phyloP scores from a whole-genome alignment of 495 filamentous ascomycete species.

The Hypoxylon intermedium region DNA sequence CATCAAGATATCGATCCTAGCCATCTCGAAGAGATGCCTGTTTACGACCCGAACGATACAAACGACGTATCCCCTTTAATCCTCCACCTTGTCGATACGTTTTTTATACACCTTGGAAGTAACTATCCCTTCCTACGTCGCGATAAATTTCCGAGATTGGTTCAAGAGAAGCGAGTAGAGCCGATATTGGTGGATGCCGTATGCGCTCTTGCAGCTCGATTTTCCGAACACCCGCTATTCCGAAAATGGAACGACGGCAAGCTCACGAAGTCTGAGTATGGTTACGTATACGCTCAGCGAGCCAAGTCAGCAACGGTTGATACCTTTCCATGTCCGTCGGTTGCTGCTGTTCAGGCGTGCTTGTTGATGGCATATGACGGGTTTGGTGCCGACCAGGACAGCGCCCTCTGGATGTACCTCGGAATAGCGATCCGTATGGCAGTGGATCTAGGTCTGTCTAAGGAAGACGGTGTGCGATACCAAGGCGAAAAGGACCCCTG shows the following conservation, averaged over 20 bases:
- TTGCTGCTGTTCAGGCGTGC: constrained; percentile 80
- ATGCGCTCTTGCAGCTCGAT: constrained; percentile 80
- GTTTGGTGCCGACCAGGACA: constrained; percentile 84
- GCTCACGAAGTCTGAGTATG: constrained; percentile 64
- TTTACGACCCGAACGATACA: constrained; percentile 76
- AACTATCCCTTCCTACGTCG: constrained; percentile 81
- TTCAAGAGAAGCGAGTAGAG: constrained; percentile 80
- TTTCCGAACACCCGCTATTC: constrained; percentile 72
- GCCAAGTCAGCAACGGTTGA: constrained; percentile 78
- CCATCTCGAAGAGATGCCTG: constrained; percentile 71
- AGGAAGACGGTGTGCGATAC: constrained; percentile 74
- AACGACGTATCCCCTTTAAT: constrained; percentile 74
- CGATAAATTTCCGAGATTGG: constrained; percentile 69
- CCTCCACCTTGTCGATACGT: constrained; percentile 74
- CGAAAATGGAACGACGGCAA: constrained; percentile 63
- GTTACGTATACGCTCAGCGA: constrained; percentile 77
- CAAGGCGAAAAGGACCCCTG: constrained; percentile 64
- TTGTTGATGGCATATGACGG: constrained; percentile 84
- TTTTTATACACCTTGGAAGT: constrained; percentile 79
- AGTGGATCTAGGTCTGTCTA: constrained; percentile 82
- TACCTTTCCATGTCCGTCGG: constrained; percentile 76
- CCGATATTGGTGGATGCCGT: constrained; percentile 87
- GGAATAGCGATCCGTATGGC: constrained; percentile 87
- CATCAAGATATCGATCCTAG: constrained; percentile 56
- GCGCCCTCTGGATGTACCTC: constrained; percentile 88